Base-by-base conservation (phyloP, 768 basidiomycete species). In the Cyclocybe aegerita region DNA sequence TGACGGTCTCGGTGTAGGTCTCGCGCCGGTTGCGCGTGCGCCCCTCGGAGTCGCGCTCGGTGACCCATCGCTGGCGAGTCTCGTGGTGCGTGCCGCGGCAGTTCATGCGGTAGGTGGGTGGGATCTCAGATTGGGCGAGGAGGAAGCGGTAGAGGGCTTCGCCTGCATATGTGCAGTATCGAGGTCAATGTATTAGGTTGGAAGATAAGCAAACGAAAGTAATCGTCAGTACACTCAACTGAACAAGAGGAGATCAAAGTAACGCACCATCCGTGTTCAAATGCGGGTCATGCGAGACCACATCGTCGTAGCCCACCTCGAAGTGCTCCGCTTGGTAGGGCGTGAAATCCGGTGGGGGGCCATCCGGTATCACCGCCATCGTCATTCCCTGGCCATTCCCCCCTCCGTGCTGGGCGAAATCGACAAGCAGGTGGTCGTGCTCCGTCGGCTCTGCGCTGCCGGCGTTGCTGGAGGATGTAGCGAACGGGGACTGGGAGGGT, bases 131-230 rank as follows among this genome's bases (percentile, higher is more conserved):
- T 39, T 85, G 81, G 4, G 74, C 72, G n/a, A 88, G 76, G 10
- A 90, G 69, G 65, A 88, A 90, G 49, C 86, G 79, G 60, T 86
- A 88, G 16, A 90, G 73, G 0, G 83, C 82, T 58, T 85, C 85
- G 17, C 63, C 62, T 60, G 32, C 4, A 16, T 1, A 7, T 32
- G 3, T 31, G n/a, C n/a, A n/a, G n/a, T n/a, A n/a, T n/a, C n/a
- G n/a, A n/a, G n/a, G n/a, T n/a, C n/a, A n/a, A n/a, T n/a, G n/a
- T n/a, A n/a, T n/a, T n/a, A n/a, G n/a, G n/a, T n/a, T n/a, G n/a
- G 31, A 32, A 14, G n/a, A 30, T 33, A 35, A 40, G 15, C 14
- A 48, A 11, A 23, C 23, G 23, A 2, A 23, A 23, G 23, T 23
- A 4, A 23, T 23, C 23, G 4, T 23, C 23, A 10, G 45, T 17